Conservation (phyloP, 2,329 filamentous ascomycete genomes). For the Verticillium nubilum region DNA sequence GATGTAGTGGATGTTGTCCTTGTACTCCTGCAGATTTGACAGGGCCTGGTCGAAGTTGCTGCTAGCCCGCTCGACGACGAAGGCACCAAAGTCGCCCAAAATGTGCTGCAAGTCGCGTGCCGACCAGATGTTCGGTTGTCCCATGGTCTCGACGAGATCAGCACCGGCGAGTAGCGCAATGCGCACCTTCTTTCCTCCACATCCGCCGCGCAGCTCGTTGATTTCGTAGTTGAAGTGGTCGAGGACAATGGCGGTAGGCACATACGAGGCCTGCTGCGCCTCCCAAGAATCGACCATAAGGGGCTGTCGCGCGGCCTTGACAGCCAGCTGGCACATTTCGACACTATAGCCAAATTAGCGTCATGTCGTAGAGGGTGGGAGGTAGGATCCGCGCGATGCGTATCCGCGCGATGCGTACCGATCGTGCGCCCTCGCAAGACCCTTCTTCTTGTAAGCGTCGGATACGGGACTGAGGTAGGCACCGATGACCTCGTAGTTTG, state of each 20-base stretch:
- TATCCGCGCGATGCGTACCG: too few species aligned
- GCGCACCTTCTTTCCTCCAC: conserved; percentile 62
- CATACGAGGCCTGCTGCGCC: conserved; percentile 77
- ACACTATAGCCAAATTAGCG: conserved; percentile 28
- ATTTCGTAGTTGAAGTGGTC: conserved; percentile 91
- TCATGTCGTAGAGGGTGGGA: neutral
- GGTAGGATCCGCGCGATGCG: too few species aligned
- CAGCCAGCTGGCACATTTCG: conserved; percentile 81
- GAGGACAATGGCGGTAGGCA: conserved; percentile 81
- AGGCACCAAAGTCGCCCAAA: conserved; percentile 73
- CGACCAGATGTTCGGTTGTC: conserved; percentile 72
- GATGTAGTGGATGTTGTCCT: conserved; percentile 82
- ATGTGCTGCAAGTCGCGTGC: conserved; percentile 83
- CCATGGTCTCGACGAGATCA: conserved; percentile 71
- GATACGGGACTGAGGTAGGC: conserved; percentile 76
- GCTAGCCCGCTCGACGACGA: conserved; percentile 82
- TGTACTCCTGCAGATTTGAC: conserved; percentile 73
- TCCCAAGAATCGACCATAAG: conserved; percentile 89
- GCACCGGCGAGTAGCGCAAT: conserved; percentile 80
- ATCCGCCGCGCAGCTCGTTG: conserved; percentile 72
- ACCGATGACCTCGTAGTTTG: conserved; percentile 75
- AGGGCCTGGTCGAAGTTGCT: conserved; percentile 87
- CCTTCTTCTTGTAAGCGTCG: conserved; percentile 69
- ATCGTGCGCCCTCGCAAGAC: conserved; percentile 67
- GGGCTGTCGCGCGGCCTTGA: conserved; percentile 69